These are phyloP conservation scores for Teratosphaeriaceae sp. DNA, from an alignment of 2,329 filamentous ascomycete species.

Conservation along the genomic window DNA sequence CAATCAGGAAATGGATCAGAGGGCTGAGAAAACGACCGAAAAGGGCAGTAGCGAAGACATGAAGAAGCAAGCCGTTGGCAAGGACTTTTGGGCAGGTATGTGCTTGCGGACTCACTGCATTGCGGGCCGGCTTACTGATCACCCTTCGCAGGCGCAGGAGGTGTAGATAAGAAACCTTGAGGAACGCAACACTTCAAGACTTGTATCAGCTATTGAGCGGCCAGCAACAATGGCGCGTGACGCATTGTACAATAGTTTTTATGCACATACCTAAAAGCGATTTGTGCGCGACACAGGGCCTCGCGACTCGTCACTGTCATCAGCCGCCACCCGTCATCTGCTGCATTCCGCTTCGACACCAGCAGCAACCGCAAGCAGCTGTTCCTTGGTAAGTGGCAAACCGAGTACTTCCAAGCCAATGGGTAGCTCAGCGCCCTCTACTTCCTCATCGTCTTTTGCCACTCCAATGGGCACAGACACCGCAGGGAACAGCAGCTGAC, in stretches of 20 bases:
- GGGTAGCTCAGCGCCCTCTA: conserved; percentile 16
- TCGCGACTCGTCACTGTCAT: too few species aligned
- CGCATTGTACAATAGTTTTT: neutral
- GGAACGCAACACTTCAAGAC: too few species aligned
- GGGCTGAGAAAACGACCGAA: conserved; percentile 36
- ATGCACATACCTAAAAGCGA: too few species aligned
- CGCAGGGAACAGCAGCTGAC: conserved; percentile 28
- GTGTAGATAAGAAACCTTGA: conserved; percentile 1
- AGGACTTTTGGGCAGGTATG: conserved; percentile 31
- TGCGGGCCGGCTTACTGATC: neutral
- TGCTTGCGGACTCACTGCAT: neutral
- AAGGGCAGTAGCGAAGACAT: conserved; percentile 31
- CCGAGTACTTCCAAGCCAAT: conserved; percentile 21
- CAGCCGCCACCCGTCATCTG: too few species aligned
- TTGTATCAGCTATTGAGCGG: neutral
- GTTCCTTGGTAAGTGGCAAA: conserved; percentile 16
- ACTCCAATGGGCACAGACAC: conserved; percentile 28
- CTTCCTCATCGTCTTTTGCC: conserved; percentile 15
- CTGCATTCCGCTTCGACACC: conserved; percentile 9
- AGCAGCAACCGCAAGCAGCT: conserved; percentile 16
- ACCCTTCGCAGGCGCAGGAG: neutral
- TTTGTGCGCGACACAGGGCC: too few species aligned
- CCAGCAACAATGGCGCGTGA: neutral
- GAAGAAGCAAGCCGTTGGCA: conserved; percentile 35
- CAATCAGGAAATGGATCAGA: conserved; percentile 38